Percentiles rank a stretch among this genome's conserved stretches.
phyloP scores from a whole-genome alignment of 352 stramenopile genomes.

The Pythium rhizo-oryzae region DNA sequence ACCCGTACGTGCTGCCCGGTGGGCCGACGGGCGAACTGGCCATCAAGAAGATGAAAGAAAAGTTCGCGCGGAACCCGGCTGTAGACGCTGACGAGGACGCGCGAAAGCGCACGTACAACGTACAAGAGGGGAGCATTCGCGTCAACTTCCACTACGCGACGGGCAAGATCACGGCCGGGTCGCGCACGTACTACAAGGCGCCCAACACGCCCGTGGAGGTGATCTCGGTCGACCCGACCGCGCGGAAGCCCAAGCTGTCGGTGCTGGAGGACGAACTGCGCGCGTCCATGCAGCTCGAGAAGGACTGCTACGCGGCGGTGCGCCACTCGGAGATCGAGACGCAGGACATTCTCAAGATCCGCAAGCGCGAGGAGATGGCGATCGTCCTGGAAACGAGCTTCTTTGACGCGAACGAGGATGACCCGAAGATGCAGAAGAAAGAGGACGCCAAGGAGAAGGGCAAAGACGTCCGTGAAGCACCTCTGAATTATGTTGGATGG shows the following conservation, averaged over 20 bases:
- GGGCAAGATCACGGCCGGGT: constrained; percentile 89
- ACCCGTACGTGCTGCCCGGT: constrained; percentile 77
- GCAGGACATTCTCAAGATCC: constrained; percentile 89
- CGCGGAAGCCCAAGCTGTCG: constrained; percentile 67
- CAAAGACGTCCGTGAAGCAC: constrained; percentile 53
- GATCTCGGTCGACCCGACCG: constrained; percentile 67
- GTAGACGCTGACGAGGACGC: constrained; percentile 77
- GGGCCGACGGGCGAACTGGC: constrained; percentile 71
- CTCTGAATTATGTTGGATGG: neutral
- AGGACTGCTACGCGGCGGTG: constrained; percentile 90
- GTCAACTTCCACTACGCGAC: constrained; percentile 93
- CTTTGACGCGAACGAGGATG: constrained; percentile 78
- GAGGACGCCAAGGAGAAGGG: constrained; percentile 67
- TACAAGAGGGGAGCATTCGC: constrained; percentile 88
- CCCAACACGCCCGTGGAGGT: constrained; percentile 71
- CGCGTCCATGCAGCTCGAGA: constrained; percentile 79
- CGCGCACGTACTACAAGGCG: constrained; percentile 81
- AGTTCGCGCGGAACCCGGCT: constrained; percentile 74
- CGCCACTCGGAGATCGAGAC: constrained; percentile 89
- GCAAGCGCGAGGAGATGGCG: constrained; percentile 87
- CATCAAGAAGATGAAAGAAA: constrained; percentile 95
- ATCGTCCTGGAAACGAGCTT: constrained; percentile 86
- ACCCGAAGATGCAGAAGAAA: constrained; percentile 59
- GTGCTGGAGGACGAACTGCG: constrained; percentile 77
- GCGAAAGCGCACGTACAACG: constrained; percentile 90